These are phyloP conservation scores for Chimonanthus praecox DNA, from an alignment of 164 flowering plant genomes.

Conservation along the genomic window DNA sequence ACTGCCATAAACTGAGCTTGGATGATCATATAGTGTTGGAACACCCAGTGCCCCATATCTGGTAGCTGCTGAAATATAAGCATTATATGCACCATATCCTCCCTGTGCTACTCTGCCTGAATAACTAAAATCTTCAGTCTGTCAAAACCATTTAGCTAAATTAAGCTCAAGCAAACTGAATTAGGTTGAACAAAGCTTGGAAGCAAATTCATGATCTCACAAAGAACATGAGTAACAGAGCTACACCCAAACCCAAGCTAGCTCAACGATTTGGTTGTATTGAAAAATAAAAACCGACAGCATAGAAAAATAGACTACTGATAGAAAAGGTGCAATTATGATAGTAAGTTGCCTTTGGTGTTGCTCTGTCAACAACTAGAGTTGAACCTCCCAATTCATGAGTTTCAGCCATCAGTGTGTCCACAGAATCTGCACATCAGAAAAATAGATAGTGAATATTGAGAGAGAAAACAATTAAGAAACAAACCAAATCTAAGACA, in stretches of 20 bases:
- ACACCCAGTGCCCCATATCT: conserved; percentile 97
- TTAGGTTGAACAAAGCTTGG: background rate
- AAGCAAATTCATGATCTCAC: background rate
- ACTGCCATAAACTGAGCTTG: conserved; percentile 78
- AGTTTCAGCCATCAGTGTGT: conserved; percentile 76
- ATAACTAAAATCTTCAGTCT: conserved; percentile 86
- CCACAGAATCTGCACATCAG: conserved; percentile 71
- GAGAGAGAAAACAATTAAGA: background rate
- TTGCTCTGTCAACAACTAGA: conserved; percentile 92
- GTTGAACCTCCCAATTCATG: conserved; percentile 95
- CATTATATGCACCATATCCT: conserved; percentile 97
- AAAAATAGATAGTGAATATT: background rate
- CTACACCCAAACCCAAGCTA: background rate
- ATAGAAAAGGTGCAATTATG: background rate
- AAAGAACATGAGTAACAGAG: background rate
- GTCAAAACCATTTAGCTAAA: conserved; percentile 1
- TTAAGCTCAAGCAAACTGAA: background rate
- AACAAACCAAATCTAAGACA: background rate
- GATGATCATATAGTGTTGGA: conserved; percentile 91
- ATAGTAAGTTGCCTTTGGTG: conserved; percentile 74
- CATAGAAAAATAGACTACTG: conserved; percentile 4
- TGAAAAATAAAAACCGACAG: background rate
- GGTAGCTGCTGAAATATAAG: conserved; percentile 91
- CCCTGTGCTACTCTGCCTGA: conserved; percentile 49
- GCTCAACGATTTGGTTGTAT: background rate